A percentile compares a stretch with the other conserved stretches of the same genome.
These are phyloP conservation scores for Sophora flavescens DNA, from an alignment of 306 rosid species.

Conservation along the genomic window DNA sequence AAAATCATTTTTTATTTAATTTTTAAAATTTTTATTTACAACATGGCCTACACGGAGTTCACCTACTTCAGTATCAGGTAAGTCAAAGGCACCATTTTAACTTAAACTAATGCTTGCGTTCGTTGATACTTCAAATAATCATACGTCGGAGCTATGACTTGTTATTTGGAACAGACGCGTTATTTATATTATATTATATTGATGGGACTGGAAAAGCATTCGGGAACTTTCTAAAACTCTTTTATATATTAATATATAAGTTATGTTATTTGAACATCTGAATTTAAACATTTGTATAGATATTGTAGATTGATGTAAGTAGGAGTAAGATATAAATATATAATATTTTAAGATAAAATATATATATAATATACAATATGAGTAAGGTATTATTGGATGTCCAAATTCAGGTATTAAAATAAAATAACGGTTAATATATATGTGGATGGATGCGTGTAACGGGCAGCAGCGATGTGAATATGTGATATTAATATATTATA, in stretches of 20 bases:
- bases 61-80: not conserved
- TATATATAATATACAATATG: no score
- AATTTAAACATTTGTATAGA: no score
- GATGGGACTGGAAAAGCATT: conserved; percentile 8
- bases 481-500: no score
- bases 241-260: not conserved
- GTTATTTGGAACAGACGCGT: conserved; percentile 11
- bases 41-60: not conserved
- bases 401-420: no score
- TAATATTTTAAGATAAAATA: no score
- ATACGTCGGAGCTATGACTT: conserved; percentile 11
- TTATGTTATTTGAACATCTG: no score
- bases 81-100: not conserved
- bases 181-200: not conserved
- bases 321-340: no score
- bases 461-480: not conserved
- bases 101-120: not conserved
- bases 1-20: no score
- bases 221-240: conserved; percentile 22
- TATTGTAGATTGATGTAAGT: no score
- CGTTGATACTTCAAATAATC: not conserved
- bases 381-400: no score
- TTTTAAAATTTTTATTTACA: no score
- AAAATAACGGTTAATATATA: no score
- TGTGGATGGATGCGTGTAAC: not conserved